Conservation (phyloP, 805 yeast species). For the Cyberlindnera bimundalis region DNA sequence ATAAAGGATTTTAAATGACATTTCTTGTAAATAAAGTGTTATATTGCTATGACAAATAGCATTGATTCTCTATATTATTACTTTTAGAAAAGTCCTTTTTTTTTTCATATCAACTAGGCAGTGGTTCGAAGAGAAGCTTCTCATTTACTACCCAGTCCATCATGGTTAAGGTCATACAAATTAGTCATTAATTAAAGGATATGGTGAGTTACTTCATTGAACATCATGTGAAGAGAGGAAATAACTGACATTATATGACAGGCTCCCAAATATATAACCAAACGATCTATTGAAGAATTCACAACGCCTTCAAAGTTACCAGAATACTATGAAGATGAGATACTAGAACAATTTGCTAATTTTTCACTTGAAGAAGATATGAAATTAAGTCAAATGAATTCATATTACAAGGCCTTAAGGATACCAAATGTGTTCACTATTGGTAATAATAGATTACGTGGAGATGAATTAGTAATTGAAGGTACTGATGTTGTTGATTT, state of each 20-base stretch:
- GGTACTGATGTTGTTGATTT: conserved; percentile 46
- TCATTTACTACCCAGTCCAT: too few species aligned
- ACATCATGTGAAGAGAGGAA: too few species aligned
- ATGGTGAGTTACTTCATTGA: too few species aligned
- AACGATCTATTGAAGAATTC: conserved; percentile 27
- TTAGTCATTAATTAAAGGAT: too few species aligned
- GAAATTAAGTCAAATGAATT: conserved; percentile 28
- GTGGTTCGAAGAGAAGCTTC: too few species aligned
- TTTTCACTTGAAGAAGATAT: conserved; percentile 43
- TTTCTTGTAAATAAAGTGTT: background rate
- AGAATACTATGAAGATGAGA: conserved; percentile 39
- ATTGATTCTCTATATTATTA: too few species aligned
- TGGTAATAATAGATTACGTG: conserved; percentile 25
- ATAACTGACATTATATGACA: too few species aligned
- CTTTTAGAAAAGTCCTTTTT: too few species aligned
- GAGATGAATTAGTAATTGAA: conserved; percentile 33
- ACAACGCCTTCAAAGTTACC: conserved; percentile 35
- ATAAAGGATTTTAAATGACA: too few species aligned
- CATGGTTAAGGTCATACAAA: too few species aligned
- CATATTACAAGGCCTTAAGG: conserved; percentile 30
- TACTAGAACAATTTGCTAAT: conserved; percentile 40
- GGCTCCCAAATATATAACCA: conserved; percentile 23
- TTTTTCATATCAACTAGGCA: too few species aligned
- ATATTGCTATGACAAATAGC: background rate
- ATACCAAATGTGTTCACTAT: conserved; percentile 30